A percentile compares a stretch with the other conserved stretches of the same genome.
phyloP scores from a whole-genome alignment of 176 grass and related monocot species.

The Rhipidocladum racemiflorum region DNA sequence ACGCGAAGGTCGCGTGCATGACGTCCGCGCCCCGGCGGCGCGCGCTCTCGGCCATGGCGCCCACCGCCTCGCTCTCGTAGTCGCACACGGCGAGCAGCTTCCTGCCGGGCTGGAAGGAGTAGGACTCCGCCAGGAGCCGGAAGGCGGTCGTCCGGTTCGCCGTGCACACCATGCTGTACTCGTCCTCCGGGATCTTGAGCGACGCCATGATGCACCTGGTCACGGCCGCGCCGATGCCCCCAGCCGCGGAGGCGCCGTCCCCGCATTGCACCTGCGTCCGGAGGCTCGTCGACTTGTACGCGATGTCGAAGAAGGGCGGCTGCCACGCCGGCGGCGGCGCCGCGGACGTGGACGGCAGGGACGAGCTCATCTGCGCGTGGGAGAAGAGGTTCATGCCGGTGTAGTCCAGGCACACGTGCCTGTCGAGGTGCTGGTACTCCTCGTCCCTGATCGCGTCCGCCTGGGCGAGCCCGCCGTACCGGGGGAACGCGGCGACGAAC shows the following conservation, averaged over 20 bases:
- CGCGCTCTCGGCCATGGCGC: slow-evolving; percentile 52
- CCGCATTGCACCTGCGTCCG: slow-evolving; percentile 55
- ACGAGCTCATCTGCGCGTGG: slow-evolving; percentile 70
- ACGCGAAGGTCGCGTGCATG: slow-evolving; percentile 61
- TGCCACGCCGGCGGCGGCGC: slow-evolving; percentile 28
- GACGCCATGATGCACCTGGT: slow-evolving; percentile 66
- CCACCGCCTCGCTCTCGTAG: slow-evolving; percentile 74
- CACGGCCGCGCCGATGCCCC: slow-evolving; percentile 40
- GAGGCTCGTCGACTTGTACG: slow-evolving; percentile 68
- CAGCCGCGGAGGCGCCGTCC: not conserved
- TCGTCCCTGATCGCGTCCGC: slow-evolving; percentile 53
- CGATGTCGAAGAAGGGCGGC: slow-evolving; percentile 87
- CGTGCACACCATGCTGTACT: slow-evolving; percentile 91
- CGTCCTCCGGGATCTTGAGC: slow-evolving; percentile 65
- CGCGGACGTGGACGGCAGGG: slow-evolving; percentile 42
- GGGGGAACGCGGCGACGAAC: slow-evolving; percentile 68
- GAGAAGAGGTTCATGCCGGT: slow-evolving; percentile 91
- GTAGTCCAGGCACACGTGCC: slow-evolving; percentile 85
- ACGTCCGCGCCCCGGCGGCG: slow-evolving; percentile 64
- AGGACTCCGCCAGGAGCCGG: slow-evolving; percentile 83
- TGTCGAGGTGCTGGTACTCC: slow-evolving; percentile 66
- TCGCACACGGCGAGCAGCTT: slow-evolving; percentile 73
- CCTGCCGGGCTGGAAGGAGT: slow-evolving; percentile 51
- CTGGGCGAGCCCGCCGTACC: slow-evolving; percentile 44
- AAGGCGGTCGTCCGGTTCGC: slow-evolving; percentile 82